These are phyloP conservation scores for Aspergillus tanneri DNA, from an alignment of 2,329 filamentous ascomycete species.

Conservation along the genomic window DNA sequence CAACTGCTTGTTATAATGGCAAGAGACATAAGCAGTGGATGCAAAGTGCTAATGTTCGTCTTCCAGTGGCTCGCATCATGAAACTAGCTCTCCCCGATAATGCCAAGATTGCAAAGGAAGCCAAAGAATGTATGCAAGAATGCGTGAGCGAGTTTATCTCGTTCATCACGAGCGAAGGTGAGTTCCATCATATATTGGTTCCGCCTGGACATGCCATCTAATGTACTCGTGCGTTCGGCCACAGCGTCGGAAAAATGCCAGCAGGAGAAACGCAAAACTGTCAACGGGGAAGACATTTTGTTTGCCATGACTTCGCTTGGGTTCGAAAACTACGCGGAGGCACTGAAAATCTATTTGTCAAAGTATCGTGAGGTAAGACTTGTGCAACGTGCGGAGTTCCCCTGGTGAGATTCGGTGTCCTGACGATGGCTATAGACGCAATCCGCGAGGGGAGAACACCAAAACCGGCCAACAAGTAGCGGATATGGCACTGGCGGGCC, in stretches of 20 bases:
- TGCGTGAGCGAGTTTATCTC: conserved; percentile 99
- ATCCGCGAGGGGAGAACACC: conserved; percentile 68
- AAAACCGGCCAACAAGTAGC: conserved; percentile 56
- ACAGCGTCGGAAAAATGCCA: conserved; percentile 95
- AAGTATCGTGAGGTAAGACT: conserved; percentile 93
- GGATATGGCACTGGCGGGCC: conserved; percentile 45
- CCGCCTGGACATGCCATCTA: neutral
- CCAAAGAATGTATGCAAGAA: conserved; percentile 99
- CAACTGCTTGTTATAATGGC: neutral
- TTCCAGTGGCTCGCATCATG: conserved; percentile 98
- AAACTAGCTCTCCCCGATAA: conserved; percentile 96
- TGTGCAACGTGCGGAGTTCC: conserved; percentile 23
- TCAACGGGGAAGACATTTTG: conserved; percentile 97
- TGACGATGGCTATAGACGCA: conserved; percentile 64
- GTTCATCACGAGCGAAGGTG: conserved; percentile 98
- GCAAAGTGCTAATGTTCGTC: conserved; percentile 53
- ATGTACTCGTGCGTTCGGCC: conserved; percentile 8
- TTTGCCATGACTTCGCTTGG: conserved; percentile 99
- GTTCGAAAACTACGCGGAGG: conserved; percentile 98
- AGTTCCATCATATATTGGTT: conserved; percentile 35
- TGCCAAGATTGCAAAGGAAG: conserved; percentile 98
- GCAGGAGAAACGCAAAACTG: conserved; percentile 98
- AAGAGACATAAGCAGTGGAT: neutral
- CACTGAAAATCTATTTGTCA: conserved; percentile 94
- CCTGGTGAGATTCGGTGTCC: conserved; percentile 15